phyloP scores from a whole-genome alignment of 176 grass and related monocot genomes.

The maize (Zea mays) region Zm-B73-REFERENCE-NAM-5.0 NC_050099.1:226931501-226932000 shows the following conservation, averaged over 20 bases:
- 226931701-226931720: slow-evolving; percentile 62
- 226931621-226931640: slow-evolving; percentile 54
- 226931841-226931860: slow-evolving; percentile 37
- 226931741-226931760: slow-evolving; percentile 77
- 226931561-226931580: slow-evolving; percentile 47
- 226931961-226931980: slow-evolving; percentile 2
- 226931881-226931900: slow-evolving; percentile 40
- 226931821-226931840: slow-evolving; percentile 37
- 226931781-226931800: slow-evolving; percentile 74
- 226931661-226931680: slow-evolving; percentile 40
- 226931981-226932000: background rate
- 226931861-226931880: slow-evolving; percentile 36
- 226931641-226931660: slow-evolving; percentile 55
- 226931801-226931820: slow-evolving; percentile 73
- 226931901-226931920: slow-evolving; percentile 40
- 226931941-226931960: background rate
- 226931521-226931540: slow-evolving; percentile 52
- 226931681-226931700: slow-evolving; percentile 57
- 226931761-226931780: slow-evolving; percentile 69
- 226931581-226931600: slow-evolving; percentile 36
- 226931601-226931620: slow-evolving; percentile 72
- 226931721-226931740: slow-evolving; percentile 62
- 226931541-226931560: slow-evolving; percentile 75
- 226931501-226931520: slow-evolving; percentile 40
- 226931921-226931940: slow-evolving; percentile 39